Evolutionary conservation across 1,284 basidiomycete genomes (phyloP).

Genomic region (Phlebopus sp.): DNA sequence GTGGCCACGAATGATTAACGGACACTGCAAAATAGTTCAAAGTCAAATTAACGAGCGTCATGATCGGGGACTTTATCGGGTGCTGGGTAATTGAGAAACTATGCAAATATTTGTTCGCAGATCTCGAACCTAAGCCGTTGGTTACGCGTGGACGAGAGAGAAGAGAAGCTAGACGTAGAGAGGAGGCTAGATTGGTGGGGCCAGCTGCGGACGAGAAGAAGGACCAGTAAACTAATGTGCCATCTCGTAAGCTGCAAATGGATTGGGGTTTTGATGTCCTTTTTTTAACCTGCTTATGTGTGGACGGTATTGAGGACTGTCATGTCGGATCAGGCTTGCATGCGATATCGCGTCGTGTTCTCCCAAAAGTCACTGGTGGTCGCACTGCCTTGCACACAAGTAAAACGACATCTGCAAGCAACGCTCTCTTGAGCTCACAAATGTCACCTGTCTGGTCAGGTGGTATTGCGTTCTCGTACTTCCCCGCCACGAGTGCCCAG

Average conservation of each 20-base stretch:
- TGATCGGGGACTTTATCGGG: conserved; percentile 87
- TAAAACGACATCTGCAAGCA: no score
- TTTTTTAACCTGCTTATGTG: neutral
- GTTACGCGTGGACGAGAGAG: conserved; percentile 82
- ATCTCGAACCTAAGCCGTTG: conserved; percentile 83
- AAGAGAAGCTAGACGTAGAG: conserved; percentile 43
- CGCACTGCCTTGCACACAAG: no score
- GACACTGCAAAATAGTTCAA: conserved; percentile 78
- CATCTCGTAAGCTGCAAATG: neutral
- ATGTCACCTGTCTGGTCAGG: conserved; percentile 85
- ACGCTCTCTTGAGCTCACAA: conserved; percentile 67
- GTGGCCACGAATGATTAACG: neutral
- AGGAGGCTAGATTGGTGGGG: conserved; percentile 22
- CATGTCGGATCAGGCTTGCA: no score
- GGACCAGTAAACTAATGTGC: conserved; percentile 16
- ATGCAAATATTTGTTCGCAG: conserved; percentile 88
- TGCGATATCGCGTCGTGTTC: no score
- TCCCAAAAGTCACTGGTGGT: no score
- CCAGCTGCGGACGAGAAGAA: conserved; percentile 22
- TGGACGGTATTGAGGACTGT: no score
- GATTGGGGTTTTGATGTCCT: conserved; percentile 3
- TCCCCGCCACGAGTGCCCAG: conserved; percentile 62
- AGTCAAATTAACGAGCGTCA: conserved; percentile 69
- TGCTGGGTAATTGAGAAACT: conserved; percentile 82
- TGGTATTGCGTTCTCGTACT: conserved; percentile 86